phyloP scores from a whole-genome alignment of 306 rosid genomes.

The Citrullus amarus region DNA sequence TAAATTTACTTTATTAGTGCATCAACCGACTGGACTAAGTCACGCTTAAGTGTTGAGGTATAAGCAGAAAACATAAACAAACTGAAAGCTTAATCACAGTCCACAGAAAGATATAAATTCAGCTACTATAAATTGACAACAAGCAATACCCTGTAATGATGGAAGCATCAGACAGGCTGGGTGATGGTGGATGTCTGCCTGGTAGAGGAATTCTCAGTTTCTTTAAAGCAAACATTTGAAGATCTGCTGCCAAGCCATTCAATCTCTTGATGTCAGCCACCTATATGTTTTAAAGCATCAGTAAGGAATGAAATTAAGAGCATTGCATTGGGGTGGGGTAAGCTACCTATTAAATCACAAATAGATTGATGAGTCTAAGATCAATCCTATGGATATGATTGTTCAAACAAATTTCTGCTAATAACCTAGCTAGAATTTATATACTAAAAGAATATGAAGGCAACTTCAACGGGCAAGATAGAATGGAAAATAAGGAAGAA shows the following conservation, averaged over 20 bases:
- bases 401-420: neutral
- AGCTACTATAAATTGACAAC: neutral
- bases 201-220: slow-evolving; percentile 70
- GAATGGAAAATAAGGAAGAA: neutral
- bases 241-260: slow-evolving; percentile 73
- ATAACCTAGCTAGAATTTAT: neutral
- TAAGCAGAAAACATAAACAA: neutral
- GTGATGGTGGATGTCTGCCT: slow-evolving; percentile 74
- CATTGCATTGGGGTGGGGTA: neutral
- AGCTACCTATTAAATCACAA: neutral
- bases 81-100: neutral
- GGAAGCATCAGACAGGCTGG: slow-evolving; percentile 27
- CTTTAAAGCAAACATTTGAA: slow-evolving; percentile 81
- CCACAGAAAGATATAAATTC: neutral
- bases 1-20: neutral
- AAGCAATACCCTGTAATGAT: slow-evolving; percentile 26
- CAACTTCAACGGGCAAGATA: neutral
- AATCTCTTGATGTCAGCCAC: slow-evolving; percentile 76
- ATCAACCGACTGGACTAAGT: neutral
- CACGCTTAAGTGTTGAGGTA: neutral
- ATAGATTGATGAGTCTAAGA: neutral
- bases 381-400: neutral
- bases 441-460: neutral
- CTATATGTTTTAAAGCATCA: slow-evolving; percentile 25
- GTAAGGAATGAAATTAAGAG: neutral